Percentiles rank a stretch among this genome's conserved stretches.
These are phyloP conservation scores for Monosporascus sp. DNA, from an alignment of 2,329 filamentous ascomycete genomes.

Conservation along the genomic window DNA sequence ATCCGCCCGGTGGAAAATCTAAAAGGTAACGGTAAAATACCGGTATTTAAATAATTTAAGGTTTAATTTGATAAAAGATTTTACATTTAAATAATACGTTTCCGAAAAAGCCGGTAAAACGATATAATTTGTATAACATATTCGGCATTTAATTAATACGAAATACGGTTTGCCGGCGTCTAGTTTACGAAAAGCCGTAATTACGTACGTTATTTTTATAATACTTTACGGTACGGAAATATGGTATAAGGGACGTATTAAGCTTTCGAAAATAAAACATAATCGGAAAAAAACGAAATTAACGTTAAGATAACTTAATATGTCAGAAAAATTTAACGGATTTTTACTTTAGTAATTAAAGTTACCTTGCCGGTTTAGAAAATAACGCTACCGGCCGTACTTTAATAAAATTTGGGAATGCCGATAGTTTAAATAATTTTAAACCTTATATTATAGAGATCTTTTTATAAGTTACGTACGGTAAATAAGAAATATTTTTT, in stretches of 20 bases:
- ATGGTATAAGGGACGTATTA: neutral
- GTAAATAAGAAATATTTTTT: fast-evolving
- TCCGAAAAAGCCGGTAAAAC: neutral
- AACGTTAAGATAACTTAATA: neutral
- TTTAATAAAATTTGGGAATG: no score
- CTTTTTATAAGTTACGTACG: no score
- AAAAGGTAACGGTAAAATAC: neutral
- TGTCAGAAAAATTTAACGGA: neutral
- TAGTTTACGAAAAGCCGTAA: neutral
- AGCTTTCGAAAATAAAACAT: neutral
- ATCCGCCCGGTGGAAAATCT: neutral
- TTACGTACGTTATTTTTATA: neutral
- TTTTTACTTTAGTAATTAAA: neutral
- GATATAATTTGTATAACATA: neutral
- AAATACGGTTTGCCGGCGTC: neutral
- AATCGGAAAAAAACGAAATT: neutral
- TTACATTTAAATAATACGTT: neutral
- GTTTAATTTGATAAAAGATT: neutral
- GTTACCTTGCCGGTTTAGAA: no score
- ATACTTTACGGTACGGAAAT: neutral
- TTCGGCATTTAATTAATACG: neutral
- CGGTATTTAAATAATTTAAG: neutral
- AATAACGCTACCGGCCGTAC: no score
- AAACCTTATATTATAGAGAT: no score
- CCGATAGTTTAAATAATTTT: no score